Percentiles rank a stretch among this genome's conserved stretches.
These are phyloP conservation scores for Trichothecium sympodiale DNA, from an alignment of 2,329 filamentous ascomycete genomes.

Conservation along the genomic window DNA sequence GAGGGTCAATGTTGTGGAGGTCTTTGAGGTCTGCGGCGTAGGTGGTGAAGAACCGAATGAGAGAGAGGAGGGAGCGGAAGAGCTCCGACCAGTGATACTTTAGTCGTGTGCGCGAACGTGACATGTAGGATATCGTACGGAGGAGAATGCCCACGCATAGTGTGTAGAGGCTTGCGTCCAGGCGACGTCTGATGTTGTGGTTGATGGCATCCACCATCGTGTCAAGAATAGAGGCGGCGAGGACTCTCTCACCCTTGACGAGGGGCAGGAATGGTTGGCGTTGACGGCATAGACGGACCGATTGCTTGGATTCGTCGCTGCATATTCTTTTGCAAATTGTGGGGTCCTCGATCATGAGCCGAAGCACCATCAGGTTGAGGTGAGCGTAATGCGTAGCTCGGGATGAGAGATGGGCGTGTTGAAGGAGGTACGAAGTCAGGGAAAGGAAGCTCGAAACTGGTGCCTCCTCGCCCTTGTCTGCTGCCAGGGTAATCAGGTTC, in stretches of 20 bases:
- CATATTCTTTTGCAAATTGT: slow-evolving; percentile 74
- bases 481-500: slow-evolving; percentile 57
- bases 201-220: slow-evolving; percentile 84
- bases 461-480: slow-evolving; percentile 56
- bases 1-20: slow-evolving; percentile 55
- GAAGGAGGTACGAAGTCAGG: slow-evolving; percentile 81
- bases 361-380: slow-evolving; percentile 73
- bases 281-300: slow-evolving; percentile 80
- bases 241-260: slow-evolving; percentile 58
- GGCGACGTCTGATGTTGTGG: slow-evolving; percentile 77
- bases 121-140: slow-evolving; percentile 73
- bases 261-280: slow-evolving; percentile 74
- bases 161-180: slow-evolving; percentile 78
- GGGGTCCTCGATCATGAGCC: slow-evolving; percentile 78
- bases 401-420: slow-evolving; percentile 78
- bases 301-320: slow-evolving; percentile 61
- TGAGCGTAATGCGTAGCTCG: slow-evolving; percentile 75
- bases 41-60: slow-evolving; percentile 81
- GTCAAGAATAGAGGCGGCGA: slow-evolving; percentile 71
- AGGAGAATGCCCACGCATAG: slow-evolving; percentile 73
- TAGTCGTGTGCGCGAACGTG: slow-evolving; percentile 69
- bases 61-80: slow-evolving; percentile 77
- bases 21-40: slow-evolving; percentile 70
- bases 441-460: slow-evolving; percentile 78
- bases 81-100: slow-evolving; percentile 92